Base-by-base conservation (phyloP, 805 yeast species). In the Limtongia smithiae region DNA sequence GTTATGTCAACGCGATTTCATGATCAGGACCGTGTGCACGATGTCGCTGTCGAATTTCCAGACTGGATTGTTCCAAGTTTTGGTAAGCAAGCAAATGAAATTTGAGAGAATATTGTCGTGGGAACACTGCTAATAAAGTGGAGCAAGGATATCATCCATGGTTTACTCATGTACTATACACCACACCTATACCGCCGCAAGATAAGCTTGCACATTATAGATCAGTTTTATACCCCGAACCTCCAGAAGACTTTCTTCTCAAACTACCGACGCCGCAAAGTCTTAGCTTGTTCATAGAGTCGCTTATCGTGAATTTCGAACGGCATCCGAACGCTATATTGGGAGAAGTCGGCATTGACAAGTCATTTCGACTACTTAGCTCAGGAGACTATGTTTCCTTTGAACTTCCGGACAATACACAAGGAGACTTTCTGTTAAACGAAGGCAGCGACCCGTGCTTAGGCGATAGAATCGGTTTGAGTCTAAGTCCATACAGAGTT, bases 271-370 rank as follows among this genome's bases (percentile, higher is more conserved):
- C 68, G 0, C 96, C 96, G 0, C 64, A 75, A 0, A 51, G 62
- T 31, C 50, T 86, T 1, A 50, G 60, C 0, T 58, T 60, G 1
- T 73, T 74, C 49, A 25, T 77, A 3, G 47, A 41, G 0, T 46
- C 51, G 17, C 64, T 82, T 25, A 61, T 65, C 18, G 22, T 30
- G 3, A 68, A 68, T 32, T 52, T 80, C 5, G 17, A 41, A 0
- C 44, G 54, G 12, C 58, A 62, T 45, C 67, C 69, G 0, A 11
- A 50, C n/a, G 67, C 72, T 1, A 76, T 85, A 11, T 71, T 91
- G 8, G 98, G 98, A 0, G 98, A 91, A 60, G 75, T 88, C n/a
- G 98, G 98, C 0, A 68, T 93, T 2, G 98, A 91, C 65, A 85
- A 82, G 64, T 62, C 79, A 27, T 85, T 86, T 61, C 66, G 85